These are phyloP conservation scores for Fusarium anthophilum DNA, from an alignment of 2,329 filamentous ascomycete species.

Conservation along the genomic window DNA sequence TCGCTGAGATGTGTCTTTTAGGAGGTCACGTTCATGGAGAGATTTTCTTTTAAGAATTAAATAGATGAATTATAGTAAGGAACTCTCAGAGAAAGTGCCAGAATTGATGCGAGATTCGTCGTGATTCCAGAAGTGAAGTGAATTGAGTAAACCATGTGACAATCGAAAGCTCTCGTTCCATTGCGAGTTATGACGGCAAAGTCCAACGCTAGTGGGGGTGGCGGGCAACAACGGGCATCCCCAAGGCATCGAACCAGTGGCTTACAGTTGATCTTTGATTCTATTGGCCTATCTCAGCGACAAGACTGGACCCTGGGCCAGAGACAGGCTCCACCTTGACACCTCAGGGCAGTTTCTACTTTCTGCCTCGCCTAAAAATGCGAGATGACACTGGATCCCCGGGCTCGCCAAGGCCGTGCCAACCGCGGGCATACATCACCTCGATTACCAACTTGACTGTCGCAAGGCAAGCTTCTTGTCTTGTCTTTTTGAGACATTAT, in stretches of 20 bases:
- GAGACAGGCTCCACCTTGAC: conserved; percentile 3
- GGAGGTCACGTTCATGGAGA: not conserved
- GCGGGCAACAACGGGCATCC: conserved; percentile 6
- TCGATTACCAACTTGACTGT: not conserved
- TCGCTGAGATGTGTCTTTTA: conserved; percentile 40
- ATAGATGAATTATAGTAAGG: not conserved
- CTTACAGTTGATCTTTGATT: not conserved
- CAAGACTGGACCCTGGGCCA: conserved; percentile 1
- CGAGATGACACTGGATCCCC: conserved; percentile 40
- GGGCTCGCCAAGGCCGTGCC: conserved; percentile 37
- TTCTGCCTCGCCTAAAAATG: conserved; percentile 32
- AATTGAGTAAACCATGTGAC: conserved; percentile 26
- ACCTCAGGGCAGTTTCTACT: not conserved
- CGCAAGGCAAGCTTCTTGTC: not conserved
- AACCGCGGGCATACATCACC: conserved; percentile 30
- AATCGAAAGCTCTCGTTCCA: not conserved
- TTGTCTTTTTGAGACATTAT: conserved; percentile 16
- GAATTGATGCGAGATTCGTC: conserved; percentile 11
- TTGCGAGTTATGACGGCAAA: conserved; percentile 15
- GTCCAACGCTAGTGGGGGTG: conserved; percentile 8
- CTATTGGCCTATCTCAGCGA: not conserved
- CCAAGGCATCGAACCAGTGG: conserved; percentile 2
- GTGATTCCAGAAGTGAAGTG: conserved; percentile 31
- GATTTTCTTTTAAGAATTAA: not conserved
- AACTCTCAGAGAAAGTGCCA: conserved; percentile 3